Conservation (phyloP, 768 basidiomycete species). For the Tylopilus felleus region DNA sequence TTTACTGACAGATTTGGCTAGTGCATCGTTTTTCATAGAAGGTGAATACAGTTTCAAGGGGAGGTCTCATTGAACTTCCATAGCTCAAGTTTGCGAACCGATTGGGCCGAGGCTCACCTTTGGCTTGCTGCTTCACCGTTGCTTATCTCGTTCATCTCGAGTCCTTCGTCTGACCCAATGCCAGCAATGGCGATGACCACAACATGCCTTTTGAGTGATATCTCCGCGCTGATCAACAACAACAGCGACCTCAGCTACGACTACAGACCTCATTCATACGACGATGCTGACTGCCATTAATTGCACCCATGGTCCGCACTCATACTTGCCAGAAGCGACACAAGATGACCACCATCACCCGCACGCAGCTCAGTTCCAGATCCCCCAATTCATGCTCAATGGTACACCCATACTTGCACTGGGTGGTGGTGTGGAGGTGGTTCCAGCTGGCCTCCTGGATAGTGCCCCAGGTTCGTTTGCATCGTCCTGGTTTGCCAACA, state of each 20-base stretch:
- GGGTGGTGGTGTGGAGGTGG: slow-evolving; percentile 71
- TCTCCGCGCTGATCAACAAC: slow-evolving; percentile 29
- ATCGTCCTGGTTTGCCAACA: slow-evolving; percentile 51
- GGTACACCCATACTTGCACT: slow-evolving; percentile 59
- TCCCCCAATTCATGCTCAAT: slow-evolving; percentile 62
- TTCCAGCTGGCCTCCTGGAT: slow-evolving; percentile 45
- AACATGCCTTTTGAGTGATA: slow-evolving; percentile 44
- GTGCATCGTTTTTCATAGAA: no score
- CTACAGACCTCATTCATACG: slow-evolving; percentile 3
- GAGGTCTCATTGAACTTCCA: no score
- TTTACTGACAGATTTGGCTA: no score
- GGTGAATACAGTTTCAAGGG: no score
- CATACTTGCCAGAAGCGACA: background rate
- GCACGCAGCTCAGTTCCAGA: slow-evolving; percentile 47
- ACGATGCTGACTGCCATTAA: slow-evolving; percentile 17
- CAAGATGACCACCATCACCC: slow-evolving; percentile 11
- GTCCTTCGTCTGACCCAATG: background rate
- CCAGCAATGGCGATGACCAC: slow-evolving; percentile 2
- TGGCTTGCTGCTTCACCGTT: background rate
- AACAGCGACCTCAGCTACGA: slow-evolving; percentile 10
- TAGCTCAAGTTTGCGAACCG: no score
- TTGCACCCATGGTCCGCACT: background rate
- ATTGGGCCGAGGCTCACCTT: background rate
- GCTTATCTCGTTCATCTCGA: no score
- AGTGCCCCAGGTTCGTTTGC: slow-evolving; percentile 25